phyloP scores from a whole-genome alignment of 108 stramenopile genomes.

The Stephanodiscus minutulus region DNA sequence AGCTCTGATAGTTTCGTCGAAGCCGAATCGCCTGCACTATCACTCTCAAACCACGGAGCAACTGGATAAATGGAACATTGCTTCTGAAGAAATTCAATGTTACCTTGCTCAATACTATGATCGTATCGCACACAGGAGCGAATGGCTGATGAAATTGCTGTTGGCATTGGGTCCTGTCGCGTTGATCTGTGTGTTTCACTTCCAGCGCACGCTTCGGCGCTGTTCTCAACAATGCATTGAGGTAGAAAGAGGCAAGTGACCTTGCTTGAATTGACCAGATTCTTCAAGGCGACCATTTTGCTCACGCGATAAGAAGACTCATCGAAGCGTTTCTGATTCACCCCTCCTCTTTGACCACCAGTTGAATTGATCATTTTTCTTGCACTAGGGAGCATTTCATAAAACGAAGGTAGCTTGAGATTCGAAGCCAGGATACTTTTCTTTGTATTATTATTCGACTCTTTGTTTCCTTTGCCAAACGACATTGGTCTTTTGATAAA shows the following conservation, averaged over 20 bases:
- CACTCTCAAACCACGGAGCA: slow-evolving; percentile 22
- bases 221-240: slow-evolving; percentile 28
- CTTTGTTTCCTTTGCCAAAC: background rate
- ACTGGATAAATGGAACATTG: slow-evolving; percentile 28
- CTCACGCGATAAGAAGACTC: slow-evolving; percentile 31
- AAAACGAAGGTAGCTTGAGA: slow-evolving; percentile 8
- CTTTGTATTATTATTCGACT: background rate
- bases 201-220: background rate
- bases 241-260: slow-evolving; percentile 31
- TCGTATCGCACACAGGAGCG: slow-evolving; percentile 9
- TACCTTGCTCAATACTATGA: background rate
- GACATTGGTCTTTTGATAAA: background rate
- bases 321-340: slow-evolving; percentile 21
- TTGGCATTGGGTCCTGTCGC: background rate
- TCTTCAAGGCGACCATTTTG: slow-evolving; percentile 16
- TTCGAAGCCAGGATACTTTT: background rate
- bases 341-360: background rate
- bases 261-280: slow-evolving; percentile 13
- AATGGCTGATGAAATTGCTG: slow-evolving; percentile 9
- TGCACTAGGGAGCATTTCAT: background rate
- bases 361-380: background rate
- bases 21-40: background rate
- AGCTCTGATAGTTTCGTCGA: background rate
- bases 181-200: background rate
- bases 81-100: slow-evolving; percentile 7